Base-by-base conservation (phyloP, 2,329 filamentous ascomycete species). In the Pyrenophora graminea region DNA sequence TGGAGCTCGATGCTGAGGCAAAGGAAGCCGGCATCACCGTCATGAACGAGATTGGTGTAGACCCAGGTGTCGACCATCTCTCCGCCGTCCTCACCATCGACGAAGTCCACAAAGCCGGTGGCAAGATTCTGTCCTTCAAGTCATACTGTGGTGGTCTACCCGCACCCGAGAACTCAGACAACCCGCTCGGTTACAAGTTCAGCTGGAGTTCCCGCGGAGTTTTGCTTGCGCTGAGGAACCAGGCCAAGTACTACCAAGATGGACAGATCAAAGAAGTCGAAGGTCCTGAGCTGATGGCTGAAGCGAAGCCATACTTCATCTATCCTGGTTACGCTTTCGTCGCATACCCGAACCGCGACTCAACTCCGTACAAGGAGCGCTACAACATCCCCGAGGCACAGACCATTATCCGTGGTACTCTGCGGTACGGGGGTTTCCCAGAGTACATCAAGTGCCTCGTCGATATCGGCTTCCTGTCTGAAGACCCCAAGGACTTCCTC, bases 11-110 rank as follows among this genome's bases (percentile, higher is more conserved):
- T 68, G 80, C 86, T 66, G 80, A 88, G 65, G 85, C 83, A 73
- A 96, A 96, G 82, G 89, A 88, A 58, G 93, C 93, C 15, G 92
- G 91, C 55, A 97, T 97, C 72, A 96, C 91, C 9, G 92, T 97
- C 71, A 92, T 97, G 89, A 97, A 97, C 78, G 93, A 97, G 64
- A 72, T 73, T 45, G 67, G 66, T 55, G 74, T 80, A 37, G 86
- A 89, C 73, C 86, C 86, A 23, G 86, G 87, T 70, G 84, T 91
- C 61, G 87, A 91, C 71, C 86, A 89, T 72, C 77, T 88, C 50
- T 89, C 93, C 71, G 92, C 92, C 39, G 84, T 97, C 74, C 89
- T 93, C 80, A 90, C 86, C 50, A 96, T 97, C 66, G 84, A 88
- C 46, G 84, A 91, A 70, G 91, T 96, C n/a, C 92, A 97, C 82